Base-by-base conservation (phyloP, 2,329 filamentous ascomycete genomes). In the Pseudogymnoascus sp. region DNA sequence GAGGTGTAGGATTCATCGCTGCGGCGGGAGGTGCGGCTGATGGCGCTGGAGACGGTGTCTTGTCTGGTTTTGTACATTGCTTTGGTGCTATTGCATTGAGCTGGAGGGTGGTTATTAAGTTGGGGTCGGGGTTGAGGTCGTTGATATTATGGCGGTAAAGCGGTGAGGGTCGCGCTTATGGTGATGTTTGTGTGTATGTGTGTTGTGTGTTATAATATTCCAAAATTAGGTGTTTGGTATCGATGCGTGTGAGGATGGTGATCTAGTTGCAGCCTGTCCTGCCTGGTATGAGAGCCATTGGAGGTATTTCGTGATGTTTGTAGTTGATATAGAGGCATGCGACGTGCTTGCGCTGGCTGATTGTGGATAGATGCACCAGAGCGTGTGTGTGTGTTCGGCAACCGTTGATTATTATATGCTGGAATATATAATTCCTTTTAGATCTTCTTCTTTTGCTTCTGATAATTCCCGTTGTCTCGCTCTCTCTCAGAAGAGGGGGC, bases 1-100 rank as follows among this genome's bases (percentile, higher is more conserved):
- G 36, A 48, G 31, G 21, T 67, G 60, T 79, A 79, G 16, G 79
- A 80, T 48, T 80, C 78, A 65, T 77, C 74, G 69, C 79, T 81
- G 65, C 74, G 74, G 62, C 74, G 74, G 13, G 77, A 80, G 65
- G 74, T 74, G 60, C 73, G 74, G 65, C 76, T 77, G 63, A 74
- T 77, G 65, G 76, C 74, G 62, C 68, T 69, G 19, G 65, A 60
- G 51, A 67, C 65, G 57, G 68, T 72, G 25, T 69, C 67, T 62
- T 69, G 65, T 69, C 69, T 69, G 8, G 19, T 13, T 19, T 45
- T 51, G 45, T 51, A 51, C 45, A 51, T 51, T 5, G 19, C 41
- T 45, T n/a, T n/a, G n/a, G n/a, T n/a, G n/a, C n/a, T n/a, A n/a
- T n/a, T n/a, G n/a, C 21, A 51, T 51, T 51, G 45, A 28, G 45